Conservation (phyloP, 768 basidiomycete species). For the Nidula microcarpa region DNA sequence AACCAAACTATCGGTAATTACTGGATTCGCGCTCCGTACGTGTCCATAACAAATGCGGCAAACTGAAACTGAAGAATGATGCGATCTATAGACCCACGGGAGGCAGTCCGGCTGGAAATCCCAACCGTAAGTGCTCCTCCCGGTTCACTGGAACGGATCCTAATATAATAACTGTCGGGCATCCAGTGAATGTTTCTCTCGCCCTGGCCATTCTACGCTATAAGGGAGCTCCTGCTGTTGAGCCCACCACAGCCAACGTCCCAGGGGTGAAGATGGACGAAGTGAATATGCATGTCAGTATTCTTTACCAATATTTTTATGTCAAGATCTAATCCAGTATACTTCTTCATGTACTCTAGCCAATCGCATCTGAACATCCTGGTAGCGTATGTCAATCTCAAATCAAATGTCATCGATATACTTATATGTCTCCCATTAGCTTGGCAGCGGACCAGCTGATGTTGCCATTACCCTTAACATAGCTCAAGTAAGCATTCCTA, state of each 20-base stretch:
- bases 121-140: conserved; percentile 11
- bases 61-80: background rate
- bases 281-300: conserved; percentile 22
- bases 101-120: conserved; percentile 17
- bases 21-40: conserved; percentile 30
- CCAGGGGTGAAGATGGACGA: conserved; percentile 19
- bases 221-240: conserved; percentile 23
- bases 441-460: conserved; percentile 14
- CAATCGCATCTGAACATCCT: conserved; percentile 8
- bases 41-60: background rate
- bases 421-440: conserved; percentile 4
- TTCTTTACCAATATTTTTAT: no score
- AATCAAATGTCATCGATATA: background rate
- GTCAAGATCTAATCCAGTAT: background rate
- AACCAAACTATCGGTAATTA: conserved; percentile 41
- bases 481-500: conserved; percentile 12
- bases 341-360: conserved; percentile 1
- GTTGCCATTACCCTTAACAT: conserved; percentile 17
- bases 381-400: conserved; percentile 9
- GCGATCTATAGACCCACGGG: conserved; percentile 14
- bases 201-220: conserved; percentile 35
- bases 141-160: no score
- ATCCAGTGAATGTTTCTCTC: conserved; percentile 19
- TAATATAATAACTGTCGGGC: background rate
- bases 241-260: conserved; percentile 24